A percentile compares a stretch with the other conserved stretches of the same genome.
Conservation (phyloP, 306 rosid genomes). For the Mimosa bimucronata region DNA sequence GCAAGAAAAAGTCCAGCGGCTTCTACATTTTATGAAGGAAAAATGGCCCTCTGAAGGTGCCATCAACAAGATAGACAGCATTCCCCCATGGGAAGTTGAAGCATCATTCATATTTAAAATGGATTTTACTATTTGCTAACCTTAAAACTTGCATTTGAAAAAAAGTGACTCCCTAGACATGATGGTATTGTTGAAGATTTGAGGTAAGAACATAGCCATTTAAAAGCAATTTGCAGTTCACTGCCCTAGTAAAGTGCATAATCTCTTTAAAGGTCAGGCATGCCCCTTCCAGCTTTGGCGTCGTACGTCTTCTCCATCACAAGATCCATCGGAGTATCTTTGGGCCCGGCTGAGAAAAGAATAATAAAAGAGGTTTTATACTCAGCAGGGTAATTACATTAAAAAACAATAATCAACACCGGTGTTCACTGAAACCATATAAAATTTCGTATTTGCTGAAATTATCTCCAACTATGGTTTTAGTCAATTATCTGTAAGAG, state of each 20-base stretch:
- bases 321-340: slow-evolving; percentile 77
- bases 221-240: not conserved
- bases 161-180: not conserved
- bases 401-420: not conserved
- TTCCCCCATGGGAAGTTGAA: too few species aligned
- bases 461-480: not conserved
- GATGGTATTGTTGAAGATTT: not conserved
- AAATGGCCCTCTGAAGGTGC: not conserved
- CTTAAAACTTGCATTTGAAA: not conserved
- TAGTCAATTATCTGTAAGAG: not conserved
- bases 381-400: not conserved
- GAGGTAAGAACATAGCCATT: not conserved
- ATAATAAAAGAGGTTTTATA: not conserved
- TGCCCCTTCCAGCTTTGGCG: slow-evolving; percentile 81
- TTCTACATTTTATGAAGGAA: not conserved
- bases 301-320: slow-evolving; percentile 83
- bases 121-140: not conserved
- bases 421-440: not conserved
- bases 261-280: slow-evolving; percentile 74
- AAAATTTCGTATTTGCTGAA: slow-evolving; percentile 7
- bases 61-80: not conserved
- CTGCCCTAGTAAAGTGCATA: slow-evolving; percentile 10
- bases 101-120: too few species aligned
- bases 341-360: slow-evolving; percentile 78
- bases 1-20: not conserved